Evolutionary conservation across 768 basidiomycete species (phyloP).

Genomic region (Flagelloscypha sp.): DNA sequence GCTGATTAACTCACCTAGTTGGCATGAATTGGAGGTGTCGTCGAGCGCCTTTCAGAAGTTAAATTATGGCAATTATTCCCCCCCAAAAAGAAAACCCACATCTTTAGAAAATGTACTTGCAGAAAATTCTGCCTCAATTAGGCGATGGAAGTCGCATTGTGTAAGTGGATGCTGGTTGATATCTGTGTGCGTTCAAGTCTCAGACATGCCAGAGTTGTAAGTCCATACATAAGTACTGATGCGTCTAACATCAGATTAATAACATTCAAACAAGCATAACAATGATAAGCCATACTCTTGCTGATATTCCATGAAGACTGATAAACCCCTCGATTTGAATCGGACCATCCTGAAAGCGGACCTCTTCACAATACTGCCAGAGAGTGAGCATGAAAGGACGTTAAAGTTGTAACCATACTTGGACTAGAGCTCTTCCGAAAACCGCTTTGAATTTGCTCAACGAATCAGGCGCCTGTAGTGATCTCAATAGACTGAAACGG

Average conservation of each 20-base stretch:
- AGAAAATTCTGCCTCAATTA: slow-evolving; percentile 58
- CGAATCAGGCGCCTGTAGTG: slow-evolving; percentile 52
- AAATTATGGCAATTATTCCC: slow-evolving; percentile 2
- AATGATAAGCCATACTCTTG: slow-evolving; percentile 46
- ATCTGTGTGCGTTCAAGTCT: slow-evolving; percentile 39
- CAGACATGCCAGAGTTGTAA: slow-evolving; percentile 5
- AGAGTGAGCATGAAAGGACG: slow-evolving; percentile 4
- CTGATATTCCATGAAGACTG: slow-evolving; percentile 63
- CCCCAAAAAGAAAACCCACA: slow-evolving; percentile 29
- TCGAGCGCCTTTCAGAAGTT: slow-evolving; percentile 49
- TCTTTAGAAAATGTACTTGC: slow-evolving; percentile 68
- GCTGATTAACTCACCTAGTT: slow-evolving; percentile 27
- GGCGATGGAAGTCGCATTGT: slow-evolving; percentile 56
- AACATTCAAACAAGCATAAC: slow-evolving; percentile 8
- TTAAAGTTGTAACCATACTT: slow-evolving; percentile 36
- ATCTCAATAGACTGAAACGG: too few species aligned
- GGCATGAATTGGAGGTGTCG: slow-evolving; percentile 40
- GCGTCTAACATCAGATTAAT: slow-evolving; percentile 38
- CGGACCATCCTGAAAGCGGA: slow-evolving; percentile 39
- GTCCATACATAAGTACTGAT: slow-evolving; percentile 86
- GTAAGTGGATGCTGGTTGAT: slow-evolving; percentile 71
- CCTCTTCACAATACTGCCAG: slow-evolving; percentile 60
- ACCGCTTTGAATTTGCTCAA: slow-evolving; percentile 63
- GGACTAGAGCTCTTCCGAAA: slow-evolving; percentile 62
- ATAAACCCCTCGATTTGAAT: slow-evolving; percentile 75